phyloP scores from a whole-genome alignment of 1,284 basidiomycete genomes.

The Leccinum huronense region DNA sequence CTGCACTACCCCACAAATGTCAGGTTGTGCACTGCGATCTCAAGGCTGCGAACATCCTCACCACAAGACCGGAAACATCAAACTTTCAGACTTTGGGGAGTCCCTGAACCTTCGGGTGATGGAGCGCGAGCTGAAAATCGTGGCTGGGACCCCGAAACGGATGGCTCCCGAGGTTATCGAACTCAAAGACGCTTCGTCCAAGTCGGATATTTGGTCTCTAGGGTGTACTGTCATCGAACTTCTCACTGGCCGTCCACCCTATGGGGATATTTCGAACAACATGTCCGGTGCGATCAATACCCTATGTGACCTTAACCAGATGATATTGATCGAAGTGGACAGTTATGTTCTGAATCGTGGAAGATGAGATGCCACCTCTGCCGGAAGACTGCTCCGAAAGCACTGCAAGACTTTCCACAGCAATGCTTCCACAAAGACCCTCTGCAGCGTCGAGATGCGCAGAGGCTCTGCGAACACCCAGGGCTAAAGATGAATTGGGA shows the following conservation, averaged over 20 bases:
- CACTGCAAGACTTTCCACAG: conserved; percentile 74
- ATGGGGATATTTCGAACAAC: conserved; percentile 80
- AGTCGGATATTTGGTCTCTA: conserved; percentile 89
- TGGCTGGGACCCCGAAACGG: conserved; percentile 96
- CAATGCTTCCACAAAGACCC: conserved; percentile 92
- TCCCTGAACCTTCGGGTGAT: conserved; percentile 98
- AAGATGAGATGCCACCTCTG: conserved; percentile 84
- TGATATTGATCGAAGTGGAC: conserved; percentile 13
- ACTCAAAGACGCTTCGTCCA: conserved; percentile 70
- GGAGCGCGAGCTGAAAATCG: conserved; percentile 83
- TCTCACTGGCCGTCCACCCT: conserved; percentile 88
- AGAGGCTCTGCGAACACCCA: conserved; percentile 80
- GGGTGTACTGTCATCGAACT: conserved; percentile 94
- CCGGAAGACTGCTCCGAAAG: conserved; percentile 72
- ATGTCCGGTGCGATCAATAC: conserved; percentile 67
- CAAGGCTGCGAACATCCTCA: conserved; percentile 98
- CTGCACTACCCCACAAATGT: conserved; percentile 80
- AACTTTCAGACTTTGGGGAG: conserved; percentile 97
- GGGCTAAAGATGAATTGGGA: conserved; percentile 86
- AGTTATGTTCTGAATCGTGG: conserved; percentile 97
- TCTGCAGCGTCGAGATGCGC: conserved; percentile 73
- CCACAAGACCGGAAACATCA: conserved; percentile 98
- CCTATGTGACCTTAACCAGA: conserved; percentile 5
- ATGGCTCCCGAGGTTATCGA: conserved; percentile 98
- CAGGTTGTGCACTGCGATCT: conserved; percentile 90